These are phyloP conservation scores for Trametes villosa DNA, from an alignment of 768 basidiomycete species.

Conservation along the genomic window DNA sequence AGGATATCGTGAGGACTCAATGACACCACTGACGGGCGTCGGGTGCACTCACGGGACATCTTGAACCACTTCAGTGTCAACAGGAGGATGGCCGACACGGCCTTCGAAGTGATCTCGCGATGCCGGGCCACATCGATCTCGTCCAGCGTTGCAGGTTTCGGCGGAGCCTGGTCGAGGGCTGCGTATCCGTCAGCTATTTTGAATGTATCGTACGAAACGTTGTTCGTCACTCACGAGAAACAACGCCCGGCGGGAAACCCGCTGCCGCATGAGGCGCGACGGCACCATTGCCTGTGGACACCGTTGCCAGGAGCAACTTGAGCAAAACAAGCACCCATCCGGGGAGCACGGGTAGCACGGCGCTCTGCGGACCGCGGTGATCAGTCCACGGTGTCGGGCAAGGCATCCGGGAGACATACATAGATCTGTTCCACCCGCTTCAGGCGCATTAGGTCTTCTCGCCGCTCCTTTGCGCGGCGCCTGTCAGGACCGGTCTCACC, in stretches of 20 bases:
- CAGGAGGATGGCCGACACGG: slow-evolving; percentile 92
- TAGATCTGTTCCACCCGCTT: slow-evolving; percentile 93
- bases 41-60: slow-evolving; percentile 78
- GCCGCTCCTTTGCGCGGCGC: slow-evolving; percentile 66
- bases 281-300: slow-evolving; percentile 75
- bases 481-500: slow-evolving; percentile 56
- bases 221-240: slow-evolving; percentile 55
- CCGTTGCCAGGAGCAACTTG: slow-evolving; percentile 90
- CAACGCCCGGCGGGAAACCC: slow-evolving; percentile 71
- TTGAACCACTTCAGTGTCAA: slow-evolving; percentile 98
- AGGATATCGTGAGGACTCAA: slow-evolving; percentile 2
- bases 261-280: slow-evolving; percentile 64
- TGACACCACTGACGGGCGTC: background rate
- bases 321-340: slow-evolving; percentile 93
- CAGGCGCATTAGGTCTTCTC: slow-evolving; percentile 83
- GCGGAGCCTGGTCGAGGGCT: slow-evolving; percentile 67
- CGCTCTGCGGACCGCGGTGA: slow-evolving; percentile 54
- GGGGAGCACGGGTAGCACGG: slow-evolving; percentile 81
- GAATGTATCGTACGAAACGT: background rate
- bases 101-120: slow-evolving; percentile 97
- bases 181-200: slow-evolving; percentile 1
- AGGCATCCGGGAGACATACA: slow-evolving; percentile 44
- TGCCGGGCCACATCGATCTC: slow-evolving; percentile 94
- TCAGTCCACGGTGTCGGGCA: background rate
- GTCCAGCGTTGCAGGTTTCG: slow-evolving; percentile 77